Conservation (phyloP, 148 eudicot genomes). For the Rhododendron molle region DNA sequence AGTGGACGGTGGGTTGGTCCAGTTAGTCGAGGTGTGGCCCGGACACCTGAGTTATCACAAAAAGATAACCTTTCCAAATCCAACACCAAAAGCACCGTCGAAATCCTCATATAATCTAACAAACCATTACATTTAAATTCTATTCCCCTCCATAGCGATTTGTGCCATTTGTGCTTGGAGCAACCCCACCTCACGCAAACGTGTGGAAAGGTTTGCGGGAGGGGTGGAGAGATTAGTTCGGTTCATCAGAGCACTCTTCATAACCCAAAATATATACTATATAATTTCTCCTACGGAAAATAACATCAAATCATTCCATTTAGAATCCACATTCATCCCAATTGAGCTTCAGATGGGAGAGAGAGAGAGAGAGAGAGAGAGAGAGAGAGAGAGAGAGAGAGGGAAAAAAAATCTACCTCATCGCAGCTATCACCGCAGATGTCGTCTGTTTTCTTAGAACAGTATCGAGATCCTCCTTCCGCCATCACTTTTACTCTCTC, state of each 20-base stretch:
- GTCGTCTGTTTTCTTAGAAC: conserved; percentile 76
- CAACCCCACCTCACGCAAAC: not conserved
- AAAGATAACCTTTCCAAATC: not conserved
- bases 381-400: not conserved
- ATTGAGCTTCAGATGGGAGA: not conserved
- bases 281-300: not conserved
- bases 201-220: not conserved
- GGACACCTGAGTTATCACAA: not conserved
- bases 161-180: not conserved
- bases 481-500: conserved; percentile 55
- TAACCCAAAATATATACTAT: too few species aligned
- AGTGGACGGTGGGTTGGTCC: not conserved
- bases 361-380: not conserved
- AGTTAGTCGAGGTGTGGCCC: not conserved
- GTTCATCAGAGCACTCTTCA: not conserved
- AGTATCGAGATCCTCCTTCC: conserved; percentile 77
- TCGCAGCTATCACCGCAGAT: conserved; percentile 56
- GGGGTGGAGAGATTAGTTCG: not conserved
- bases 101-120: not conserved
- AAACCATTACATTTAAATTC: not conserved
- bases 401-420: conserved; percentile 37
- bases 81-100: not conserved
- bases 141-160: not conserved
- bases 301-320: not conserved
- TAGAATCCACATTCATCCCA: not conserved